Evolutionary conservation across 306 rosid genomes (phyloP), one percentile per base, ranked within the genome.

Genomic region (Cucurbita pepo): DNA sequence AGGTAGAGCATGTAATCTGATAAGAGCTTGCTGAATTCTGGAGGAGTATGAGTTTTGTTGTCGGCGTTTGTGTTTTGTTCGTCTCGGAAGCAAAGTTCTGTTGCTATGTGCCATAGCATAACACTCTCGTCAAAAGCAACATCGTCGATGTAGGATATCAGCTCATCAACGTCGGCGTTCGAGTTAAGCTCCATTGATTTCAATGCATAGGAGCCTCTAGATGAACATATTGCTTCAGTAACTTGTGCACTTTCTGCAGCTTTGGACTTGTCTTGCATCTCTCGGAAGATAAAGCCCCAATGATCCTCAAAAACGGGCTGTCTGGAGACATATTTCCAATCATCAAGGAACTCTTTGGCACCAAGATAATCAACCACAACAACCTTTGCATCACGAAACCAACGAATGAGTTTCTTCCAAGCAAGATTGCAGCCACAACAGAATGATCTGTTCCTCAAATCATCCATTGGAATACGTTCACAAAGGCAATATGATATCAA

Each of bases 1-100:
- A 83, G 84, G 45, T 80, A 83, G 5, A 83, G 3, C 87, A 83
- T 78, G 76, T 80, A 83, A 45, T 83, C 82, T 14, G 87, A 83
- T 5, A 80, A 67, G 1, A 38, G 37, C 72, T 72, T 83, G 56
- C 73, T 16, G 34, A 78, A 64, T 25, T 65, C 59, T 0, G 41
- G 66, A 10, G 5, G 5, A 5, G 7, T 15, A 47, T 1, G 0
- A 22, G 38, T 56, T 3, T 8, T 19, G 34, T 6, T 10, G 60
- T 56, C 4, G 7, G 13, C 10, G 13, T 9, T 61, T 15, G 13
- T 1, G 11, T n/a, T 54, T 60, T 10, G 0, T 11, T 0, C 15
- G 57, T 52, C 21, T 5, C 21, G 7, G 56, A 48, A 55, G 55
- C 84, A 83, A 10, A 83, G 45, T 4, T 83, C 79, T n/a, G 87